Evolutionary conservation across 371 early-diverging fungal species (phyloP), one percentile per base, ranked within the genome.

Genomic region (Chytridium lagenaria): DNA sequence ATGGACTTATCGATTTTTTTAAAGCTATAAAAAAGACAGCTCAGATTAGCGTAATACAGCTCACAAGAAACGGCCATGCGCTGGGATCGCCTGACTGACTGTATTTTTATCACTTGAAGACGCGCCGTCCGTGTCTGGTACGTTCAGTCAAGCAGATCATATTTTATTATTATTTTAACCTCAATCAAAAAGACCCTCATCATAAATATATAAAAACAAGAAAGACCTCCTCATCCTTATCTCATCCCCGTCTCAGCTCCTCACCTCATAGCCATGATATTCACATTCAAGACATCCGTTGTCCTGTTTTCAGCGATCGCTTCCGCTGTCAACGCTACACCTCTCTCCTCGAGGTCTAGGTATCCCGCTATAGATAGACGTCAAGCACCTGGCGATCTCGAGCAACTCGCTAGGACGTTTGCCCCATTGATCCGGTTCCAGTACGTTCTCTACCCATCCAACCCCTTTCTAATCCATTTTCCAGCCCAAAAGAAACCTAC

Each of bases 381-480:
- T 15, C 16, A 10, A n/a, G 55, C 55, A 5, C 55, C 55, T 26
- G 55, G 5, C 23, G 55, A 52, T 5, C 26, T 22, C 55, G n/a
- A 52, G 5, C 36, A 34, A n/a, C 69, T 71, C 23, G 72, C 67
- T 15, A 2, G 15, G 49, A 64, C 1, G 23, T 64, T 33, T 37
- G 72, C 72, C 16, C 72, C 72, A 2, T 59, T 50, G 7, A 66
- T 71, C 26, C 34, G 33, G 16, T 71, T 49, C 72, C 72, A 71
- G 61, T 61, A 12, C 12, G 10, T 3, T 61, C 10, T 23, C 36
- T 34, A 5, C 34, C 36, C 31, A 7, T 61, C 26, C 34, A 5
- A 31, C 19, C 61, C 36, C 26, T 33, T 61, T 37, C 36, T 23
- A 12, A 52, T 52, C 26, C 55, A 22, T 52, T 10, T 7, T 12